Percentiles rank a stretch among this genome's conserved stretches.
Evolutionary conservation across 805 yeast genomes (phyloP).

Genomic region (Starmerella tilneyi): DNA sequence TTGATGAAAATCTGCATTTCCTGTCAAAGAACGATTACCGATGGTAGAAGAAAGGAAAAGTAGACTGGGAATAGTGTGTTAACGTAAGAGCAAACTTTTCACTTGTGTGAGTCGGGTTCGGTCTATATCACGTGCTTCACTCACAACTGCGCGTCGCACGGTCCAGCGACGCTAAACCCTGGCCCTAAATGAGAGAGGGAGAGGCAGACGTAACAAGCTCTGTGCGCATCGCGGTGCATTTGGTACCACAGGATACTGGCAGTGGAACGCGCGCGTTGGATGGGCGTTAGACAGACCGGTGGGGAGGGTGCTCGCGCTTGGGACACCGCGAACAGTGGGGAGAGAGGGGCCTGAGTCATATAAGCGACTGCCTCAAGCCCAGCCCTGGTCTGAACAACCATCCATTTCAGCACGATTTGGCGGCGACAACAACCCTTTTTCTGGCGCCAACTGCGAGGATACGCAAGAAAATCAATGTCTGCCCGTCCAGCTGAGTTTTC

Average conservation of each 20-base stretch:
- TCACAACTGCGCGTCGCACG: not conserved
- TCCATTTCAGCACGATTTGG: constrained; percentile 11
- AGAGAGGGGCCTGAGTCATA: constrained; percentile 1
- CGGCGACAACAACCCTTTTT: constrained; percentile 4
- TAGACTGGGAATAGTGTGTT: constrained; percentile 1
- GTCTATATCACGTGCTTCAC: not conserved
- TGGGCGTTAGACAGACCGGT: not conserved
- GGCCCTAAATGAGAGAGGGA: not conserved
- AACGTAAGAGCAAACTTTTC: constrained; percentile 7
- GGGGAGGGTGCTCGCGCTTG: not conserved
- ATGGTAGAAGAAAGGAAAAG: constrained; percentile 8
- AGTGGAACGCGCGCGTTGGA: not conserved
- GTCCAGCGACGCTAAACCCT: not conserved
- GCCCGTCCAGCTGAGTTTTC: constrained; percentile 19
- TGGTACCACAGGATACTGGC: too few species aligned
- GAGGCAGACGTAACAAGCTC: too few species aligned
- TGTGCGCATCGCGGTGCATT: too few species aligned
- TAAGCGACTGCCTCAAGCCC: not conserved
- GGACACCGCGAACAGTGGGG: not conserved
- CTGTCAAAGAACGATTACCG: constrained; percentile 9
- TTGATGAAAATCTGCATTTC: constrained; percentile 79
- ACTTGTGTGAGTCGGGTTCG: constrained; percentile 5
- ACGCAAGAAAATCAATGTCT: constrained; percentile 15
- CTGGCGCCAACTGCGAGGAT: constrained; percentile 8
- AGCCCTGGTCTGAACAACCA: not conserved